Base-by-base conservation (phyloP, 257 asterid genomes). In the Solanum chmielewskii region DNA sequence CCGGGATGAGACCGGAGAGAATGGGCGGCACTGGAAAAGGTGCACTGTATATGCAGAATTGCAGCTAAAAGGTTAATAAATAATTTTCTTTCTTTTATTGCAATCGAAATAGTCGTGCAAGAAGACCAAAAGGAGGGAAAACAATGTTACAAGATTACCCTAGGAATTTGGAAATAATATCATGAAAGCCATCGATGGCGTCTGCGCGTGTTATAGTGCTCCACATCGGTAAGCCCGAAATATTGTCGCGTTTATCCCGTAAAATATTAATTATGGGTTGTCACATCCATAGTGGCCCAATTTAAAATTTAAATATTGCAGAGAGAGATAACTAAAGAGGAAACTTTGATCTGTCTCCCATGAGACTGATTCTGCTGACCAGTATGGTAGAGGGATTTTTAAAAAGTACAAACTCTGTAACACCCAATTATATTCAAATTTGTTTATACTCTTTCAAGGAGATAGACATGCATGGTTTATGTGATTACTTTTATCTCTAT, bases 71-170 rank as follows among this genome's bases (percentile, higher is more conserved):
- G 69, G 69, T 25, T 59, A 1, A 45, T 6, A 52, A 11, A 71
- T 31, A 11, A 5, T 7, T 71, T 85, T 69, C 68, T 44, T n/a
- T 41, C 82, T 1, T n/a, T 49, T 42, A 31, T 60, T 73, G 73
- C 35, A 86, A 73, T 10, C 47, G 33, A 69, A 45, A 85, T 29
- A n/a, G 47, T 70, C 29, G 76, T 85, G 83, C 47, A 52, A 12
- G 83, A 70, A 85, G 44, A 81, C 20, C 29, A 35, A 70, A 29
- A 21, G 87, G 87, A 83, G 87, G 87, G 87, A 85, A 85, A 69
- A 10, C 3, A 33, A 70, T 70, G 27, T 25, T 84, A 18, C 44
- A 64, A 16, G 44, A 84, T 84, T 84, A 42, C 80, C 87, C 74
- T 44, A 20, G 3, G 15, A 11, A 6, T 25, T 59, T 14, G 7